Evolutionary conservation across 345 rosid genomes (phyloP), one percentile per base, ranked within the genome.

Genomic region (Mangifera indica): DNA sequence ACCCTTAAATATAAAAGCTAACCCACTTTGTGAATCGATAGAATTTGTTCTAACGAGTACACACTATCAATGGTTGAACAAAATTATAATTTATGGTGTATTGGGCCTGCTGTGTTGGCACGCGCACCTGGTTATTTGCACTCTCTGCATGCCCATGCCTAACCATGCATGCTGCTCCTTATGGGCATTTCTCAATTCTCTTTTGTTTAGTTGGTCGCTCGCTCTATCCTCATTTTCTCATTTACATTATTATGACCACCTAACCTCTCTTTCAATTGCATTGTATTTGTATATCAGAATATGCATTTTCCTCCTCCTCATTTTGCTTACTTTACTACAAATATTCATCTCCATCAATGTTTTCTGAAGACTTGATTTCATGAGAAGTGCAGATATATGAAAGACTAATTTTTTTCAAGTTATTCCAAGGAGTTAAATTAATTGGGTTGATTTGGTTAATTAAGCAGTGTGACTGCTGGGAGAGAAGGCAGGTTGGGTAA

Each of bases 91-190:
- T 40, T 18, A 25, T 32, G 1, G 0, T 62, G 22, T 18, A 26
- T 29, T 70, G 54, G 57, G 70, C 64, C 55, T 69, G 44, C 37
- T 32, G 69, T 67, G 65, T 66, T 71, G 78, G 80, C 85, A 81
- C 57, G 85, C 83, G 78, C 71, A 75, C 74, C 69, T 79, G 74
- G 70, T 78, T 72, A 52, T 78, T 61, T 72, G 63, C 77, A 68
- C 63, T 45, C 49, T 34, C 51, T 54, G 73, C 66, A 67, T 67
- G 80, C 72, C 24, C 44, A 67, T 67, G 80, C 72, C 24, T 44
- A 57, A 14, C 76, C 70, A 74, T 73, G 70, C 73, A 62, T 29
- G 59, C 45, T 44, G 58, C 44, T 77, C 77, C 68, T 70, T 21
- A 66, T 53, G 62, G 46, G 46, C 70, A 58, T 66, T 64, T 20